Evolutionary conservation across 108 stramenopile species (phyloP).

Genomic region (Cyclotella choctawhatcheeana): DNA sequence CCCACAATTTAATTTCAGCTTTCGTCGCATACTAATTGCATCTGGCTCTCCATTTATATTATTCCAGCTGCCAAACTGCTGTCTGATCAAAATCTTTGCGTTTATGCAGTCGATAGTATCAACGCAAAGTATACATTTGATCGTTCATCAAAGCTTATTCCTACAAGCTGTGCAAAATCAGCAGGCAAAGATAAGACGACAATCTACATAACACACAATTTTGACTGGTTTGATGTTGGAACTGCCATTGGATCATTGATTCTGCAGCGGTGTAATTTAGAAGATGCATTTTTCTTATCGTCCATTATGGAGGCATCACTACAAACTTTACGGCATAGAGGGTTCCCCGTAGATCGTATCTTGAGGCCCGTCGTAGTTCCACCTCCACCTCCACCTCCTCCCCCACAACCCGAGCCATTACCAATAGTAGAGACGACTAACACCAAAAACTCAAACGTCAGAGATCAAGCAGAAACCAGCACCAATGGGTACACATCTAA

Average conservation of each 20-base stretch:
- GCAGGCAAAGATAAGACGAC: constrained; percentile 24
- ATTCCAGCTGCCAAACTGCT: constrained; percentile 42
- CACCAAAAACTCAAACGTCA: too few relatives aligned
- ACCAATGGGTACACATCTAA: constrained; percentile 10
- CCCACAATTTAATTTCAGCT: too few relatives aligned
- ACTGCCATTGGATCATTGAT: constrained; percentile 73
- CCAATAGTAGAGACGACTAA: too few relatives aligned
- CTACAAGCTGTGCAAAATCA: constrained; percentile 60
- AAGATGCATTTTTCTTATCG: constrained; percentile 79
- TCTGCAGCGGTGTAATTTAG: constrained; percentile 72
- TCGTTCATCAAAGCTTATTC: constrained; percentile 45
- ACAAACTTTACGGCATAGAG: constrained; percentile 67
- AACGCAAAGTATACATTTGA: constrained; percentile 69
- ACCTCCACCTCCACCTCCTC: background rate
- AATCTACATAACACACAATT: constrained; percentile 61
- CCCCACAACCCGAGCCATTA: too few relatives aligned
- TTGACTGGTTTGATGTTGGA: constrained; percentile 83
- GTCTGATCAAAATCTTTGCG: constrained; percentile 48
- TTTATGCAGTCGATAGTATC: constrained; percentile 56
- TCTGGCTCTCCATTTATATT: background rate
- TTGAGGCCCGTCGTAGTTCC: constrained; percentile 40
- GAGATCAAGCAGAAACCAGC: too few relatives aligned
- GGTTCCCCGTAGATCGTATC: constrained; percentile 81
- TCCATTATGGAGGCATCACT: constrained; percentile 70
- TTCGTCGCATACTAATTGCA: too few relatives aligned